Percentiles rank a stretch among this genome's conserved stretches.
These are phyloP conservation scores for Draba incana DNA, from an alignment of 345 rosid genomes.

Conservation along the genomic window DNA sequence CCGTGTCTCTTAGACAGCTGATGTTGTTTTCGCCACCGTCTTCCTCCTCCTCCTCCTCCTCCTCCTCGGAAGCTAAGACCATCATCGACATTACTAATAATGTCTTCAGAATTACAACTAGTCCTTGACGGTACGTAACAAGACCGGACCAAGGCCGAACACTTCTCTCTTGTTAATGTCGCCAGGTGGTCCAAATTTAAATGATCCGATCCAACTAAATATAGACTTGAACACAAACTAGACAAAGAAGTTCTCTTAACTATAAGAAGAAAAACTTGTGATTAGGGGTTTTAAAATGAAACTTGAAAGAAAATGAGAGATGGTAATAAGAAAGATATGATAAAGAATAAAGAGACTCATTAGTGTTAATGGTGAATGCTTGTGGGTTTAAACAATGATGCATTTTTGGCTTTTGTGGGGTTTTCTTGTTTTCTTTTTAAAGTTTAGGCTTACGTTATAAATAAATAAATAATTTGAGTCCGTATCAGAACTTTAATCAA, in stretches of 20 bases:
- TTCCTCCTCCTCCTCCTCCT: slow-evolving; percentile 42
- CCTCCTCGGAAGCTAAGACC: slow-evolving; percentile 40
- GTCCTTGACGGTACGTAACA: slow-evolving; percentile 62
- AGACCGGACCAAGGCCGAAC: slow-evolving; percentile 72
- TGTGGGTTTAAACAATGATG: slow-evolving; percentile 43
- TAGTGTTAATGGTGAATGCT: slow-evolving; percentile 31
- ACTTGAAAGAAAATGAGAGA: slow-evolving; percentile 21
- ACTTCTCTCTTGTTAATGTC: slow-evolving; percentile 61
- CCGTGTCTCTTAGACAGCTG: slow-evolving; percentile 31
- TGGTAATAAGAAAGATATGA: slow-evolving; percentile 25
- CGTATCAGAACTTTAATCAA: background rate
- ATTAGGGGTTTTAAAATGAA: slow-evolving; percentile 24
- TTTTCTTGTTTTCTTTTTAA: slow-evolving; percentile 25
- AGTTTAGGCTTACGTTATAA: slow-evolving; percentile 11
- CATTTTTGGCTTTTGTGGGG: slow-evolving; percentile 38
- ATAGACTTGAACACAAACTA: slow-evolving; percentile 7
- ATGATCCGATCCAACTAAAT: background rate
- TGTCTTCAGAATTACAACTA: slow-evolving; percentile 33
- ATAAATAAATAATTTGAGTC: slow-evolving; percentile 1
- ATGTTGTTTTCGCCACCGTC: slow-evolving; percentile 32
- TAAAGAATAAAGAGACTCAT: slow-evolving; percentile 17
- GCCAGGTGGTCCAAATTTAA: slow-evolving; percentile 55
- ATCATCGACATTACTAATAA: slow-evolving; percentile 34
- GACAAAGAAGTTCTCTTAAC: slow-evolving; percentile 1
- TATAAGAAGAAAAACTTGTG: background rate